A percentile compares a stretch with the other conserved stretches of the same genome.
These are phyloP conservation scores for Pyricularia pennisetigena DNA, from an alignment of 2,329 filamentous ascomycete genomes.

Conservation along the genomic window DNA sequence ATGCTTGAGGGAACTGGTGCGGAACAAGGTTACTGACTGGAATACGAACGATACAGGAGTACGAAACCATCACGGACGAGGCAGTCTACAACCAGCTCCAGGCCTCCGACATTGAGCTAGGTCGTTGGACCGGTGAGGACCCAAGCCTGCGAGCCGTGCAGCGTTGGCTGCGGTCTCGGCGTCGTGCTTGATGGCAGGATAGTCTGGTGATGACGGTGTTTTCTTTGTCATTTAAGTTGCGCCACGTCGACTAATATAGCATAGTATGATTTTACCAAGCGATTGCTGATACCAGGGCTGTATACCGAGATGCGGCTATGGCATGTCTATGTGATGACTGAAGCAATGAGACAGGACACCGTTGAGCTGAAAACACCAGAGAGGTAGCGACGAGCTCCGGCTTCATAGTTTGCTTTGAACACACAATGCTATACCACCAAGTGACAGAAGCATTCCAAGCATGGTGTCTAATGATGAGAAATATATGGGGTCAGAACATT, in stretches of 20 bases:
- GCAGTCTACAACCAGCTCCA: conserved; percentile 45
- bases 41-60: conserved; percentile 28
- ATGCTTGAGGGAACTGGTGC: background rate
- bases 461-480: conserved; percentile 55
- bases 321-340: too few species aligned
- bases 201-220: background rate
- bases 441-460: conserved; percentile 69
- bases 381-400: background rate
- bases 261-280: too few species aligned
- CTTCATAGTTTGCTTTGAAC: conserved; percentile 52
- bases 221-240: background rate
- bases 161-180: conserved; percentile 45
- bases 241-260: too few species aligned
- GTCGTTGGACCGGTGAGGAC: conserved; percentile 55
- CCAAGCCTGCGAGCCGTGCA: conserved; percentile 46
- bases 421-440: conserved; percentile 74
- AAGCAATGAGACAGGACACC: background rate
- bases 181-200: conserved; percentile 4
- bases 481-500: background rate
- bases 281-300: too few species aligned
- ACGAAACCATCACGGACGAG: conserved; percentile 49
- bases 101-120: conserved; percentile 39
- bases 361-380: background rate
- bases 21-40: background rate
- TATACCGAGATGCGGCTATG: too few species aligned